phyloP scores from a whole-genome alignment of 306 rosid genomes.

The Vigna angularis region DNA sequence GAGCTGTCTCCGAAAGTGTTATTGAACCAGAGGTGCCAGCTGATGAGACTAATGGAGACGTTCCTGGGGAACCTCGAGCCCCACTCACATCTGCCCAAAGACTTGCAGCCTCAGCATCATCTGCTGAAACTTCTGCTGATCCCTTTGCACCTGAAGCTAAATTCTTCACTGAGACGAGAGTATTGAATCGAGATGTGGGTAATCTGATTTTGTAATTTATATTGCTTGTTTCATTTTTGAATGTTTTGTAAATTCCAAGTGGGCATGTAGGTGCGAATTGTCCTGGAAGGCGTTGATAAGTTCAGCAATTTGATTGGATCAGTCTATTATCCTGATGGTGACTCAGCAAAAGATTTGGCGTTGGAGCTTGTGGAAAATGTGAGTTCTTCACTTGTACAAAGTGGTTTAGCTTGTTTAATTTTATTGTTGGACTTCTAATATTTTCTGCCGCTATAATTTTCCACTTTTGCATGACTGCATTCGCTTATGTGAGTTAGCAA shows the following conservation, averaged over 20 bases:
- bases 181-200: constrained; percentile 77
- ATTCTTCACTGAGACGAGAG: constrained; percentile 80
- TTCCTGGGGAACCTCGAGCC: constrained; percentile 64
- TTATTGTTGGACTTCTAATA: constrained; percentile 12
- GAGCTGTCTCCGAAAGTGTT: constrained; percentile 58
- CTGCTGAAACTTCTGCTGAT: constrained; percentile 66
- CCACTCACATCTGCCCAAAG: constrained; percentile 88
- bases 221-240: constrained; percentile 21
- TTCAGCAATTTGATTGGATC: constrained; percentile 89
- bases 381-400: constrained; percentile 34
- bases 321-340: constrained; percentile 85
- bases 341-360: constrained; percentile 81
- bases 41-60: constrained; percentile 68
- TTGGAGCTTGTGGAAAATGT: constrained; percentile 84
- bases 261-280: constrained; percentile 73
- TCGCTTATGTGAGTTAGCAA: constrained; percentile 16
- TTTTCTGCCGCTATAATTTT: constrained; percentile 7
- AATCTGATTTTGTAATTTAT: constrained; percentile 33
- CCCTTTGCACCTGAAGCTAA: constrained; percentile 83
- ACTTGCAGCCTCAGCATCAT: constrained; percentile 68
- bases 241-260: constrained; percentile 43
- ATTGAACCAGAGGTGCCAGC: constrained; percentile 59
- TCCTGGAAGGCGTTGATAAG: constrained; percentile 87
- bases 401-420: constrained; percentile 13
- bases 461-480: constrained; percentile 17